Conservation (phyloP, 495 filamentous ascomycete genomes). For the Penicillium cataractarum region DNA sequence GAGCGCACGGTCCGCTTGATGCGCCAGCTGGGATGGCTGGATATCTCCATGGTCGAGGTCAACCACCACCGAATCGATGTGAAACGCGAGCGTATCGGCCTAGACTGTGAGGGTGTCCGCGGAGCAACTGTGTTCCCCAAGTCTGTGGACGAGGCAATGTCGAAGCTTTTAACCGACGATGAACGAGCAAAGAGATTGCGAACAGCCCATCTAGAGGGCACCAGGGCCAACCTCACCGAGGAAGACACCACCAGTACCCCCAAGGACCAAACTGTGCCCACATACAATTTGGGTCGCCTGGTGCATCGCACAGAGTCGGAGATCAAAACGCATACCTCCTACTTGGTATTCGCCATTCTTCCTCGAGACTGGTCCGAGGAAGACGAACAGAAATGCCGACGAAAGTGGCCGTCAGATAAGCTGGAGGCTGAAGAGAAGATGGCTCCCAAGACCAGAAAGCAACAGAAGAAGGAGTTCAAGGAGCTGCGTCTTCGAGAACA, state of each 20-base stretch:
- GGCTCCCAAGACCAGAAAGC: constrained; percentile 50
- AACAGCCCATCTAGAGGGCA: constrained; percentile 18
- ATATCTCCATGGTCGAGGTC: constrained; percentile 90
- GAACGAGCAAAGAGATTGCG: constrained; percentile 61
- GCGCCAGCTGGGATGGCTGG: constrained; percentile 81
- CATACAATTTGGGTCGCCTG: constrained; percentile 69
- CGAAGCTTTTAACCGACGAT: constrained; percentile 72
- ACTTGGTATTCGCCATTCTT: constrained; percentile 90
- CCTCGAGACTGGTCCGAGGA: constrained; percentile 82
- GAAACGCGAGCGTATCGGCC: constrained; percentile 75
- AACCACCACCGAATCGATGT: constrained; percentile 76
- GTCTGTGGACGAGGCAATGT: constrained; percentile 77
- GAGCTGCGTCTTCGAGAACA: constrained; percentile 38
- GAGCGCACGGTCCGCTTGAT: constrained; percentile 77
- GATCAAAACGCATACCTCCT: constrained; percentile 92
- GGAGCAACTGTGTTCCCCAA: constrained; percentile 62
- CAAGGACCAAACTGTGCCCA: constrained; percentile 17
- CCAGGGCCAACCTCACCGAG: not conserved
- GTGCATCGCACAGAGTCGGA: constrained; percentile 82
- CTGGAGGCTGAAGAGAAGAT: constrained; percentile 35
- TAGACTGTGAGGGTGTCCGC: constrained; percentile 59
- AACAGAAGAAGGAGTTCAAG: constrained; percentile 52
- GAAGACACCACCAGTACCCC: not conserved
- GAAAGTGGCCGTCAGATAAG: constrained; percentile 60
- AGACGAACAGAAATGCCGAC: constrained; percentile 71